Base-by-base conservation (phyloP, 2,329 filamentous ascomycete genomes). In the Pseudogymnoascus sp. region DNA sequence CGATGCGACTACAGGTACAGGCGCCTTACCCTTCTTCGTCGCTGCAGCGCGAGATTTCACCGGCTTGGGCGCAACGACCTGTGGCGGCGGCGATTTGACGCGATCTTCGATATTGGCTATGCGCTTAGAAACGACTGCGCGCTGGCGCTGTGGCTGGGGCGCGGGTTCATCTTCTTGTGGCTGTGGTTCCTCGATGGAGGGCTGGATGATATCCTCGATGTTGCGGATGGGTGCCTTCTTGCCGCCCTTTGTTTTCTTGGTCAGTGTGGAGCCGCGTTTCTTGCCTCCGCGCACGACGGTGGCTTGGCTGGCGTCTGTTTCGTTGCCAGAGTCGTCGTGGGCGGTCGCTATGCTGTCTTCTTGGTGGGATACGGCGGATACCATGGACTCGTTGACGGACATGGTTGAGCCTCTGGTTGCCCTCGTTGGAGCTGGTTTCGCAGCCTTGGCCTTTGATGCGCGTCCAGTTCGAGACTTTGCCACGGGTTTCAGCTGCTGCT, bases 261-360 rank as follows among this genome's bases (percentile, higher is more conserved):
- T 12, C 42, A 66, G 62, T 11, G 66, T 68, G 25, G 67, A 69
- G 33, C 65, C 68, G 53, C 66, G 66, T 8, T 63, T 66, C 47
- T 59, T 69, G 28, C 60, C 63, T 23, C 65, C 67, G 47, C 68
- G 66, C 53, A 70, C 66, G 14, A 70, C 66, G 5, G 70, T 71
- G 21, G 69, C 68, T 38, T 71, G 69, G 59, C 67, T 70, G 33
- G 64, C 68, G 63, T 75, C 72, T 3, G 71, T 70, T 33, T 76
- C 72, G 62, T 73, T 66, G 8, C 70, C 73, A 37, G 69, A 70
- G 14, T 74, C 69, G 16, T 68, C 70, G 2, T 33, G 47, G 25
- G 47, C 25, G 10, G 47, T 53, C 10, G 25, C 25, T 53, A 53
- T 18, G 47, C 47, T 53, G n/a, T 33, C 25, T 6, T 53, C 47